phyloP scores from a whole-genome alignment of 805 yeast species.

The Schwanniomyces pseudopolymorphus region DNA sequence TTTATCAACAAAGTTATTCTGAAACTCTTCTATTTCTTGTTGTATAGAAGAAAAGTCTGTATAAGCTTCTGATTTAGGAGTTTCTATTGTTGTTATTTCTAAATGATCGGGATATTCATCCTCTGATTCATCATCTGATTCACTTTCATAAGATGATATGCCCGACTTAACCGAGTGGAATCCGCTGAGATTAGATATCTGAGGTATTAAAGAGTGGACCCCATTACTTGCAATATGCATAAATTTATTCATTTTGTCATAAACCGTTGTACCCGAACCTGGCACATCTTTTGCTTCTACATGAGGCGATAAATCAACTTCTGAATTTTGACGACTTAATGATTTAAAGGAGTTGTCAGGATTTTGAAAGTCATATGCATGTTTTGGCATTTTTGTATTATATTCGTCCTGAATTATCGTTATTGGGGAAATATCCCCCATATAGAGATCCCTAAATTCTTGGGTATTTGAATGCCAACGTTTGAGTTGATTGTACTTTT shows the following conservation, averaged over 20 bases:
- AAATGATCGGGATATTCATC: neutral
- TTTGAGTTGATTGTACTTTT: neutral
- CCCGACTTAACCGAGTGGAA: neutral
- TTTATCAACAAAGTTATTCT: conserved; percentile 27
- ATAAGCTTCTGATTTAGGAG: conserved; percentile 6
- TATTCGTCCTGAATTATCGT: conserved; percentile 27
- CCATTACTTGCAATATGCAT: conserved; percentile 15
- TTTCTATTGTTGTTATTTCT: conserved; percentile 1
- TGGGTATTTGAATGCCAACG: neutral
- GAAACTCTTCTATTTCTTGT: conserved; percentile 30
- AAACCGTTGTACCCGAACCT: neutral
- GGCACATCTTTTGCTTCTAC: neutral
- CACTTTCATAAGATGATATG: conserved; percentile 20
- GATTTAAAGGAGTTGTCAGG: conserved; percentile 21
- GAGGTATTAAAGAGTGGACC: conserved; percentile 15
- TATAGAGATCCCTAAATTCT: neutral
- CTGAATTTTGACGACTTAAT: neutral
- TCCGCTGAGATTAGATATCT: conserved; percentile 1
- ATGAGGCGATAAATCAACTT: neutral
- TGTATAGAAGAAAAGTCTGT: conserved; percentile 12
- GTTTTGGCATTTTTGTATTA: conserved; percentile 10
- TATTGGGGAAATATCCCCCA: conserved; percentile 23
- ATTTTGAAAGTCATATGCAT: neutral
- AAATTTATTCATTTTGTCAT: conserved; percentile 12
- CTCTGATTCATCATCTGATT: conserved; percentile 18